phyloP scores from a whole-genome alignment of 257 asterid species.

The Solanum bulbocastanum region DNA sequence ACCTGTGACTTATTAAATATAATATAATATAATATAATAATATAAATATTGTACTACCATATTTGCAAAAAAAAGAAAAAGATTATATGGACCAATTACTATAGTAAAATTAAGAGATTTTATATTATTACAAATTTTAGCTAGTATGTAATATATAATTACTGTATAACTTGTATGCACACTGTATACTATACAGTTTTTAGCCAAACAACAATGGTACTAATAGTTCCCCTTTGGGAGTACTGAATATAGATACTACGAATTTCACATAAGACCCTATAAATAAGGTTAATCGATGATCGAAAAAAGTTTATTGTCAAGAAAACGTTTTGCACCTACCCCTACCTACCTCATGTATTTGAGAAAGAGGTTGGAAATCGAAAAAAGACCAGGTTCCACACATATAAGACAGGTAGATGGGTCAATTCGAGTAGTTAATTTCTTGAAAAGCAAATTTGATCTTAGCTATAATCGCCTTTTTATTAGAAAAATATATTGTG shows the following conservation, averaged over 20 bases:
- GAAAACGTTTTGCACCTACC: rapidly evolving
- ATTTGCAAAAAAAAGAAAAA: too few species aligned
- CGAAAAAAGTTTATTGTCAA: background rate
- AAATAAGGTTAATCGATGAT: rapidly evolving
- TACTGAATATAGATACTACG: too few species aligned
- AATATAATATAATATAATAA: too few species aligned
- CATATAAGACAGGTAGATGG: background rate
- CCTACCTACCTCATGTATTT: background rate
- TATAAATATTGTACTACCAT: too few species aligned
- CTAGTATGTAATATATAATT: background rate
- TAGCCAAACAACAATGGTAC: background rate
- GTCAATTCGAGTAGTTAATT: too few species aligned
- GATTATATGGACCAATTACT: too few species aligned
- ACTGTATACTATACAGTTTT: background rate
- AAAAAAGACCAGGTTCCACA: background rate
- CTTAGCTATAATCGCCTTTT: background rate
- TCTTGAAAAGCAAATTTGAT: background rate
- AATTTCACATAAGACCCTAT: background rate
- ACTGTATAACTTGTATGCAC: background rate
- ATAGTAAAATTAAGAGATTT: too few species aligned
- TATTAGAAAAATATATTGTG: background rate
- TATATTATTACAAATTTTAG: background rate
- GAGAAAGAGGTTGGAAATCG: background rate
- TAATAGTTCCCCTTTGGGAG: background rate
- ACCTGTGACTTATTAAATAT: background rate